Base-by-base conservation (phyloP, 1,284 basidiomycete genomes). In the Cerrena zonata region DNA sequence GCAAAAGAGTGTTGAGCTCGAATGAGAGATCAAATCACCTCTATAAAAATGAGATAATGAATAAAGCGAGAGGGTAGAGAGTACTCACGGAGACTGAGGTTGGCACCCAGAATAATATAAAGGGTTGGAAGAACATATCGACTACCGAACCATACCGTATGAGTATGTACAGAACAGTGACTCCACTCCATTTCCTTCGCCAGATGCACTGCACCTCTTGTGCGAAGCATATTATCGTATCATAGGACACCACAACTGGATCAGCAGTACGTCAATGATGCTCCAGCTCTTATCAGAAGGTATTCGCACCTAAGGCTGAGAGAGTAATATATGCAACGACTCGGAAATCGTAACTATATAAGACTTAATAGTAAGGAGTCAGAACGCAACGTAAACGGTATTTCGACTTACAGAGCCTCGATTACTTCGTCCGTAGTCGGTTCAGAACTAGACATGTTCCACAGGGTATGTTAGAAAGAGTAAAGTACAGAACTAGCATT, bases 171-270 rank as follows among this genome's bases (percentile, higher is more conserved):
- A 48, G 11, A 5, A 39, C 34, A 13, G 46, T 48, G 19, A 48
- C 37, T 5, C 13, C 19, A 19, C 21, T 39, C 11, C 5, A 26
- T 19, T 48, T 48, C 21, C 36, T 7, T 15, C 19, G 30, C 46
- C 46, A 48, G n/a, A 48, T 48, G 21, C 30, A 48, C 19, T 48
- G 46, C 5, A 48, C 34, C 22, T 48, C 46, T 37, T 23, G 13
- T 15, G 46, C 18, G 36, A 48, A 48, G 5, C 25, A 21, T 12
- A 48, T 19, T 5, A 48, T 15, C 3, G 30, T 23, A 26, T 48
- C 46, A 26, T 39, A 48, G 3, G 23, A 4, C 7, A 34, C 12
- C 13, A 46, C 15, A 4, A 11, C 45, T 46, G 26, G 15, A n/a
- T n/a, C n/a, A n/a, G n/a, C n/a, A 15, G 30, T 34, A 34, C 7